Conservation (phyloP, 345 rosid species). For the Abelmoschus esculentus region DNA sequence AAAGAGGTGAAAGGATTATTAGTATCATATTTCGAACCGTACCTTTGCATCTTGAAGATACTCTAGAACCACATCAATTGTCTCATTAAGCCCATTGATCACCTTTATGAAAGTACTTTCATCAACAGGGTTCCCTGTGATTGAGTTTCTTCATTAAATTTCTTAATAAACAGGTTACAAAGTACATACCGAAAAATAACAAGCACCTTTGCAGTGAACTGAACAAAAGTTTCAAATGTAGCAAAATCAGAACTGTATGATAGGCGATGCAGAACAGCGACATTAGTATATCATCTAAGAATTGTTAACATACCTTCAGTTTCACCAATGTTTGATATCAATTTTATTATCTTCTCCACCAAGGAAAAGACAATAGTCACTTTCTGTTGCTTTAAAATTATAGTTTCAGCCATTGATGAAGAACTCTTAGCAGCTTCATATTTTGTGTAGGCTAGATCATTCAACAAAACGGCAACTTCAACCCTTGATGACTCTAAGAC, state of each 20-base stretch:
- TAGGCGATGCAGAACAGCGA: neutral
- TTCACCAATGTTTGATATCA: constrained; percentile 43
- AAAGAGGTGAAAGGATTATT: constrained; percentile 12
- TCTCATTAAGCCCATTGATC: constrained; percentile 65
- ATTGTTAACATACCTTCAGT: constrained; percentile 43
- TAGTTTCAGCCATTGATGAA: constrained; percentile 38
- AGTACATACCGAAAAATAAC: neutral
- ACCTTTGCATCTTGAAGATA: constrained; percentile 89
- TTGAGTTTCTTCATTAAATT: constrained; percentile 10
- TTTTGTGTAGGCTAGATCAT: constrained; percentile 74
- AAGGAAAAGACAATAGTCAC: constrained; percentile 60
- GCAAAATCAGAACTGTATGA: neutral
- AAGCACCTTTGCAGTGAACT: neutral
- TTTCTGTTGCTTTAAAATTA: constrained; percentile 54
- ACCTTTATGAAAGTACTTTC: constrained; percentile 46
- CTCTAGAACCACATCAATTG: constrained; percentile 55
- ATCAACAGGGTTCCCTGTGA: constrained; percentile 36
- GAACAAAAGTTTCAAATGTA: neutral
- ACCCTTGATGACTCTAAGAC: constrained; percentile 82
- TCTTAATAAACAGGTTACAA: neutral
- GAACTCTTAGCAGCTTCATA: constrained; percentile 68
- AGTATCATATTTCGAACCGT: constrained; percentile 6
- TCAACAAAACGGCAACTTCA: constrained; percentile 72
- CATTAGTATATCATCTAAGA: neutral
- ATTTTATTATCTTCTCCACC: constrained; percentile 71